A percentile compares a stretch with the other conserved stretches of the same genome.
phyloP scores from a whole-genome alignment of 345 rosid genomes.

The Aquilaria yunnanensis region DNA sequence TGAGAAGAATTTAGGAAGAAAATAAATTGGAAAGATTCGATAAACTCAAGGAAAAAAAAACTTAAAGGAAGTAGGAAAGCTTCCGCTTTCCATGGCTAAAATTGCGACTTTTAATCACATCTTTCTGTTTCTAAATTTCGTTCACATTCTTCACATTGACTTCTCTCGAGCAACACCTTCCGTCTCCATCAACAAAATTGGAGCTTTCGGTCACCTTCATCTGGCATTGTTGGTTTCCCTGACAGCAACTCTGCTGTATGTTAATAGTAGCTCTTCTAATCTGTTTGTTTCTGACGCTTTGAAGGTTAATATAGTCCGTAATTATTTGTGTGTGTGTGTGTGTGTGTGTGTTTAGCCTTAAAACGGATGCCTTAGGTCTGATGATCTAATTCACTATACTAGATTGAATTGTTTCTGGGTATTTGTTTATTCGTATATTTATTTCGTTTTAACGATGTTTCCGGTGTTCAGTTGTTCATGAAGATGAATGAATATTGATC shows the following conservation, averaged over 20 bases:
- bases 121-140: not conserved
- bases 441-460: slow-evolving; percentile 8
- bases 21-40: too few species aligned
- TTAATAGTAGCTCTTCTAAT: not conserved
- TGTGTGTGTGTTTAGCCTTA: not conserved
- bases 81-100: not conserved
- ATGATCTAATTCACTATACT: not conserved
- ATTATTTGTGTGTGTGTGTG: not conserved
- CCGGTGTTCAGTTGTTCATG: not conserved
- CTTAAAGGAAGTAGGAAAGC: not conserved
- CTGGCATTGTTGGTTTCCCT: not conserved
- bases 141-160: slow-evolving; percentile 4
- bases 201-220: not conserved
- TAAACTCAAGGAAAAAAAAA: too few species aligned
- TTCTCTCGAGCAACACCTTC: not conserved
- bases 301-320: not conserved
- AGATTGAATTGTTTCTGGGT: not conserved
- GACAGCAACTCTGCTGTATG: not conserved
- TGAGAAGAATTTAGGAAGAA: too few species aligned
- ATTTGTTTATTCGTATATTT: not conserved
- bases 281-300: too few species aligned
- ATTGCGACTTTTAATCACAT: not conserved
- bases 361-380: slow-evolving; percentile 4
- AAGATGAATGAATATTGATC: slow-evolving; percentile 18
- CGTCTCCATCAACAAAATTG: not conserved